Percentiles rank a stretch among this genome's conserved stretches.
Conservation (phyloP, 352 stramenopile genomes). For the Globisporangium emineosum region DNA sequence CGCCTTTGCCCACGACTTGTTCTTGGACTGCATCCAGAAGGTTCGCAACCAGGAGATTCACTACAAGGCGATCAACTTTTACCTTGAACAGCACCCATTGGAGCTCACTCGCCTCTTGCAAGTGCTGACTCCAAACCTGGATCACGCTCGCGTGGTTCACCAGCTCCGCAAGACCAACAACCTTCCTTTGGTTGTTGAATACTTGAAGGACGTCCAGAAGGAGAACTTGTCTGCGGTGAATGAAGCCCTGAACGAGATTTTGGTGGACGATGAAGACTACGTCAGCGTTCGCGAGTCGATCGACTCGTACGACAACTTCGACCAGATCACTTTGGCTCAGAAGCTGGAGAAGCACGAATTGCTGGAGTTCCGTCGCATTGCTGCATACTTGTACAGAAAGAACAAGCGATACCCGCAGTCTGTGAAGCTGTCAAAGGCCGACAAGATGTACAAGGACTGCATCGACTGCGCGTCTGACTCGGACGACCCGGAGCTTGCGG, state of each 20-base stretch:
- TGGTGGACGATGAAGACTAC: constrained; percentile 98
- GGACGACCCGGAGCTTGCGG: constrained; percentile 93
- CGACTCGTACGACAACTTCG: constrained; percentile 99
- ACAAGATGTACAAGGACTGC: constrained; percentile 99
- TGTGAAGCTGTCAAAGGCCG: constrained; percentile 98
- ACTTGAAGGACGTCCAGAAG: constrained; percentile 99
- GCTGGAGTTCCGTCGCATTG: constrained; percentile 99
- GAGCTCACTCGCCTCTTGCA: constrained; percentile 96
- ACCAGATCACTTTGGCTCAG: constrained; percentile 97
- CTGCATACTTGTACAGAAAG: constrained; percentile 98
- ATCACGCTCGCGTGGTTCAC: constrained; percentile 98
- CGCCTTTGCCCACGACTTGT: constrained; percentile 98
- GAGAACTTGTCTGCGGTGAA: constrained; percentile 98
- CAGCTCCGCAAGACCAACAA: constrained; percentile 97
- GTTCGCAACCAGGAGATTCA: constrained; percentile 99
- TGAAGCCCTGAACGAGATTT: constrained; percentile 97
- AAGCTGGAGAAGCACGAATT: constrained; percentile 99
- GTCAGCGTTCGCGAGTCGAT: constrained; percentile 95
- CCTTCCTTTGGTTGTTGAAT: constrained; percentile 95
- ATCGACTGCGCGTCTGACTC: constrained; percentile 99
- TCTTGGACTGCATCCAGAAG: constrained; percentile 99
- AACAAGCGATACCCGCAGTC: constrained; percentile 98
- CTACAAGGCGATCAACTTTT: constrained; percentile 99
- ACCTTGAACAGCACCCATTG: constrained; percentile 96
- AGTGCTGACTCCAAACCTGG: constrained; percentile 97